These are phyloP conservation scores for Capronia americana DNA, from an alignment of 2,329 filamentous ascomycete species.

Conservation along the genomic window DNA sequence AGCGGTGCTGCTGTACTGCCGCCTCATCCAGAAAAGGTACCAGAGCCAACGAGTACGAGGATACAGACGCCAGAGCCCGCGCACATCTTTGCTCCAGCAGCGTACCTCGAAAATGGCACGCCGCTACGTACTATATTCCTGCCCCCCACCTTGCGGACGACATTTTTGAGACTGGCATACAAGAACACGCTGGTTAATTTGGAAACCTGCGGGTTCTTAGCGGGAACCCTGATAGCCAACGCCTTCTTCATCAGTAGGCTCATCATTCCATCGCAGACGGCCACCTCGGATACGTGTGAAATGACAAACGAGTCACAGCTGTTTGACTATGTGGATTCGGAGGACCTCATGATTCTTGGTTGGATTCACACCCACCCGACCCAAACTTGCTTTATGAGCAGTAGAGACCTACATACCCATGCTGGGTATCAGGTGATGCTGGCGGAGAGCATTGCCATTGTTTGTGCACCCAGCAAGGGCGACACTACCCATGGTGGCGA, in stretches of 20 bases:
- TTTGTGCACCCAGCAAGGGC: conserved; percentile 81
- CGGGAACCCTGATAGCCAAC: conserved; percentile 88
- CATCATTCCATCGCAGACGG: conserved; percentile 87
- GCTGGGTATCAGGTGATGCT: conserved; percentile 95
- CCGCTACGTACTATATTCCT: conserved; percentile 88
- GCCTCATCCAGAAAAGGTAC: conserved; percentile 38
- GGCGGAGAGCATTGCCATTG: conserved; percentile 93
- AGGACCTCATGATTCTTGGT: conserved; percentile 80
- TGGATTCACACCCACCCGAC: conserved; percentile 99
- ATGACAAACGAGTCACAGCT: conserved; percentile 84
- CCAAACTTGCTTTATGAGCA: conserved; percentile 98
- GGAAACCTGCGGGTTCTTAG: conserved; percentile 94
- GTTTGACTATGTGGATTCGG: conserved; percentile 83
- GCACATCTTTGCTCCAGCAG: conserved; percentile 81
- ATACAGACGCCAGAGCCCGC: conserved; percentile 52
- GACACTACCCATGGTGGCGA: conserved; percentile 54
- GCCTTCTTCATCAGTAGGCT: conserved; percentile 89
- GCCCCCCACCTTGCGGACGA: conserved; percentile 72
- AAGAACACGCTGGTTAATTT: conserved; percentile 81
- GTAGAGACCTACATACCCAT: conserved; percentile 90
- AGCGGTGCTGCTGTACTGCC: conserved; percentile 35
- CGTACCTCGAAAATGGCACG: conserved; percentile 86
- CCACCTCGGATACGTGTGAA: conserved; percentile 92
- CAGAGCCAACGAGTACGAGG: conserved; percentile 14
- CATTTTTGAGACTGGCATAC: conserved; percentile 76